Evolutionary conservation across 2,329 filamentous ascomycete species (phyloP), one percentile per base, ranked within the genome.

Genomic region (Talaromyces funiculosus): DNA sequence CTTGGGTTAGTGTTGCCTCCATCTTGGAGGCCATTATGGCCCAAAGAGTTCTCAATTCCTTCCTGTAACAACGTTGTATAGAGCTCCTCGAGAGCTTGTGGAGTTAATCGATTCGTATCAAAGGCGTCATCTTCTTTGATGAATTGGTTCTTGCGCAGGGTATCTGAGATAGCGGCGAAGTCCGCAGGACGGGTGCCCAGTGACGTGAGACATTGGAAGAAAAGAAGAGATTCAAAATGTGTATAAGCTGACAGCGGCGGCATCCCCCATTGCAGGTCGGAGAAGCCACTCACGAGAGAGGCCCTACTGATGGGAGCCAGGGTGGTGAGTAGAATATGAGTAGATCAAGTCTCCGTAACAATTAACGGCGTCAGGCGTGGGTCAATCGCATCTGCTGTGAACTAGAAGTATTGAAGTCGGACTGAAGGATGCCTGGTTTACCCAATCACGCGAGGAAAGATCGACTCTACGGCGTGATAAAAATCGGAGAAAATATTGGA

Each of bases 221-320:
- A 83, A 66, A 94, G 84, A 64, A 95, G 83, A 71, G 88, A 89
- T 82, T 96, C 92, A 80, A 95, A 89, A 67, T 88, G 85, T 72
- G 90, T 93, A 77, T 94, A 92, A 70, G 82, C 80, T 71, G 85
- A 82, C 75, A 81, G 71, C 74, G 80, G 79, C 78, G 80, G 82
- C 83, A 85, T 86, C 73, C 79, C 81, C 74, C 74, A 77, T 77
- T 73, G 71, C 71, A 72, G 68, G 70, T 69, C 68, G 63, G 65
- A 65, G 67, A 69, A 73, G 73, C 73, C 69, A 70, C 71, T 70
- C 68, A 72, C 69, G 67, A 70, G 63, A 59, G 66, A 64, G 56
- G 64, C 59, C 65, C 68, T 70, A 53, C 68, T 68, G 66, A 73
- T 74, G 57, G 71, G 54, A 62, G 62, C 57, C 61, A 62, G 57